Conservation (phyloP, 164 flowering plant genomes). For the Stephania yunnanensis region DNA sequence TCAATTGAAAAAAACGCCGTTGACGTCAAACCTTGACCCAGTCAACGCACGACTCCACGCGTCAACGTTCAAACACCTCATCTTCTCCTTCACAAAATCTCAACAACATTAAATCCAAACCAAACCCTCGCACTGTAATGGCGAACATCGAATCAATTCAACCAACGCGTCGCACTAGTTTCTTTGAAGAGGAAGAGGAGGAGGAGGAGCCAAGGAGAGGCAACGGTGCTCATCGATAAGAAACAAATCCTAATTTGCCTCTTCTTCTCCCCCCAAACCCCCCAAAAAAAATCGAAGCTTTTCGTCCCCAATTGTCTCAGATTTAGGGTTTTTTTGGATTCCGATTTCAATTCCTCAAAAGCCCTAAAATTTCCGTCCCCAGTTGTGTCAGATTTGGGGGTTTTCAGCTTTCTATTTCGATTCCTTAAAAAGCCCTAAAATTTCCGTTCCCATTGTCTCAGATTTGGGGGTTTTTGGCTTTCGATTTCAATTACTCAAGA, state of each 20-base stretch:
- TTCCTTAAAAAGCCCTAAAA: too few relatives aligned
- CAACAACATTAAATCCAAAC: background rate
- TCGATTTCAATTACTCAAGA: too few relatives aligned
- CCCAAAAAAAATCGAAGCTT: too few relatives aligned
- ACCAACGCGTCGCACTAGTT: too few relatives aligned
- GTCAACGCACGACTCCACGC: background rate
- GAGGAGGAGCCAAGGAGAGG: slow-evolving; percentile 9
- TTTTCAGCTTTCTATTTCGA: too few relatives aligned
- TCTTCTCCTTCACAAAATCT: background rate
- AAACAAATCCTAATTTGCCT: background rate
- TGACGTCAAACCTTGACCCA: background rate
- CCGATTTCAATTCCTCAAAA: too few relatives aligned
- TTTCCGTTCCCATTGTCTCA: too few relatives aligned
- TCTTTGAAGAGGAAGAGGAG: background rate
- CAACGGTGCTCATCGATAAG: background rate
- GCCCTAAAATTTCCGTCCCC: too few relatives aligned
- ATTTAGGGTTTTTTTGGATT: too few relatives aligned
- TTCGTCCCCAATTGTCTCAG: too few relatives aligned
- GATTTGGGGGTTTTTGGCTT: background rate
- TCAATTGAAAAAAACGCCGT: background rate
- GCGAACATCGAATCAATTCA: background rate
- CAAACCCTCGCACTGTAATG: background rate
- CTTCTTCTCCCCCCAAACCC: background rate
- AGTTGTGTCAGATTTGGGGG: background rate
- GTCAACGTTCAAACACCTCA: slow-evolving; percentile 5